Conservation (phyloP, 2,329 filamentous ascomycete species). For the Tolypocladium sp. region DNA sequence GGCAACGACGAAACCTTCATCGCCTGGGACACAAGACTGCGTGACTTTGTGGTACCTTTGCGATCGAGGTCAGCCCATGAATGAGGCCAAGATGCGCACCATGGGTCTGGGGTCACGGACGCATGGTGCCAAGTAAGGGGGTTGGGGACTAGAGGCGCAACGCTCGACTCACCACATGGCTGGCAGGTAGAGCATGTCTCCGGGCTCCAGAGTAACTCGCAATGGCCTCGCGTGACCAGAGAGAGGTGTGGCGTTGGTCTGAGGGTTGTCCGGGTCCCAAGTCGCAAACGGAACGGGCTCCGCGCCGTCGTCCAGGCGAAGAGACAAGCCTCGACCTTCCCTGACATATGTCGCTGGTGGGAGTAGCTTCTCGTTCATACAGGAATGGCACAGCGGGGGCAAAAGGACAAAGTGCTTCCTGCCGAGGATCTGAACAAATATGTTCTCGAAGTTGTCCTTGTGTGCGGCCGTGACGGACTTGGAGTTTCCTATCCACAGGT, state of each 20-base stretch:
- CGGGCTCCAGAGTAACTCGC: slow-evolving; percentile 58
- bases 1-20: slow-evolving; percentile 65
- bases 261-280: slow-evolving; percentile 63
- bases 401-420: slow-evolving; percentile 67
- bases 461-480: slow-evolving; percentile 63
- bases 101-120: neutral
- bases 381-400: slow-evolving; percentile 60
- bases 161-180: slow-evolving; percentile 57
- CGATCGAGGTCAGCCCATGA: neutral
- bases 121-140: neutral
- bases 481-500: slow-evolving; percentile 74
- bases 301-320: slow-evolving; percentile 23
- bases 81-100: neutral
- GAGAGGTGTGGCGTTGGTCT: slow-evolving; percentile 41
- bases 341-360: slow-evolving; percentile 49
- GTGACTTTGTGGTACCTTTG: slow-evolving; percentile 69
- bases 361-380: slow-evolving; percentile 55
- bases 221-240: slow-evolving; percentile 52
- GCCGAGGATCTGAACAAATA: slow-evolving; percentile 69
- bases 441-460: slow-evolving; percentile 78
- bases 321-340: slow-evolving; percentile 12
- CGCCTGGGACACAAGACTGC: slow-evolving; percentile 57
- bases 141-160: neutral
- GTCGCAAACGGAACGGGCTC: slow-evolving; percentile 54
- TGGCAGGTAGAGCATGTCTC: slow-evolving; percentile 76